Evolutionary conservation across 1,284 basidiomycete species (phyloP).

Genomic region (Cutaneotrichosporon mucoides): DNA sequence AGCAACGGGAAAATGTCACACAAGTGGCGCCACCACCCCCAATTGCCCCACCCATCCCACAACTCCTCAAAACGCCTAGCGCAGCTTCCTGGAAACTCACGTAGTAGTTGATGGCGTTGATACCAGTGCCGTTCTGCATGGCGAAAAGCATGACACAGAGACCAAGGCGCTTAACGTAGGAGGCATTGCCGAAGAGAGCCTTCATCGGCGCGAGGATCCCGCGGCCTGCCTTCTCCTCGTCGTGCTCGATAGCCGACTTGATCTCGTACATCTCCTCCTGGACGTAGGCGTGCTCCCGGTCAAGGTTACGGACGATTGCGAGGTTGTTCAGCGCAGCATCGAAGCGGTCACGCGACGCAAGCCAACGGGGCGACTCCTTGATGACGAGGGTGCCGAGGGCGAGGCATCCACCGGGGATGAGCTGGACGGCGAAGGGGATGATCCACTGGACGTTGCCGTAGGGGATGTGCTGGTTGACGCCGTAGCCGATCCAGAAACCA

Average conservation of each 20-base stretch:
- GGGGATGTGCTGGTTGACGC: slow-evolving; percentile 50
- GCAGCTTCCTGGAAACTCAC: too few species aligned
- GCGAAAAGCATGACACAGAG: slow-evolving; percentile 10
- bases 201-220: slow-evolving; percentile 7
- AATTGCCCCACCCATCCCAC: too few species aligned
- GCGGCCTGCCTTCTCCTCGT: slow-evolving; percentile 11
- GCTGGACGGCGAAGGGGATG: slow-evolving; percentile 56
- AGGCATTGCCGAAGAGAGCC: slow-evolving; percentile 4
- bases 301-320: slow-evolving; percentile 49
- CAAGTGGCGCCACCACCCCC: too few species aligned
- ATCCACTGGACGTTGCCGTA: slow-evolving; percentile 48
- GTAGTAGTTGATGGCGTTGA: slow-evolving; percentile 29
- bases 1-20: too few species aligned
- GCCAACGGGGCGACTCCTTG: slow-evolving; percentile 55
- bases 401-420: slow-evolving; percentile 55
- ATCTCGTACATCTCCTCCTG: slow-evolving; percentile 44
- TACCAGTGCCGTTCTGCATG: slow-evolving; percentile 14
- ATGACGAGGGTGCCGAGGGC: slow-evolving; percentile 52
- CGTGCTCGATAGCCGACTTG: slow-evolving; percentile 31
- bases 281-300: slow-evolving; percentile 43
- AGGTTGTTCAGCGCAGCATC: slow-evolving; percentile 51
- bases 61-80: too few species aligned
- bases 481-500: slow-evolving; percentile 52
- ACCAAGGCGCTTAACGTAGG: slow-evolving; percentile 7
- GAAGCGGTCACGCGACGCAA: slow-evolving; percentile 50